A percentile compares a stretch with the other conserved stretches of the same genome.
Conservation (phyloP, 352 stramenopile species). For the Pythium coloratum region DNA sequence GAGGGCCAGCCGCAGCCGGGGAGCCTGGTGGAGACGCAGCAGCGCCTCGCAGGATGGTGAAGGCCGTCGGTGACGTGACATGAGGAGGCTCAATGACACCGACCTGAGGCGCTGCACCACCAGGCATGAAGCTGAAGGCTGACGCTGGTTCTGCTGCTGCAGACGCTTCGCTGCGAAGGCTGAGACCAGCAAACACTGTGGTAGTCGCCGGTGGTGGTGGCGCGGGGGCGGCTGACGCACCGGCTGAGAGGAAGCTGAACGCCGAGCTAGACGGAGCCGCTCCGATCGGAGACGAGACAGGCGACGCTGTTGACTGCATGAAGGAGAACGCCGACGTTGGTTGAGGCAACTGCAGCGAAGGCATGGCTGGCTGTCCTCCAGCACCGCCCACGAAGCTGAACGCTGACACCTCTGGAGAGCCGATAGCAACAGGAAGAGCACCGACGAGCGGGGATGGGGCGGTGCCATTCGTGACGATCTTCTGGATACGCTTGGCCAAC, state of each 20-base stretch:
- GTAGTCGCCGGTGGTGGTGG: constrained; percentile 11
- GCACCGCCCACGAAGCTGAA: constrained; percentile 53
- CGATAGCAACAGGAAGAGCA: background rate
- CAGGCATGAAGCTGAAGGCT: constrained; percentile 57
- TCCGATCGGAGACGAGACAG: constrained; percentile 18
- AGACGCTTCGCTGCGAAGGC: constrained; percentile 30
- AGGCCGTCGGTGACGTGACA: constrained; percentile 53
- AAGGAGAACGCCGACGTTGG: constrained; percentile 27
- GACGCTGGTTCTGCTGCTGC: constrained; percentile 37
- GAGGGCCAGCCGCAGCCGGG: constrained; percentile 6
- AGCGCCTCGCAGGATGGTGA: constrained; percentile 54
- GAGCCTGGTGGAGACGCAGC: constrained; percentile 34
- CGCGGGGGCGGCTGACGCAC: background rate
- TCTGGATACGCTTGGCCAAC: constrained; percentile 65
- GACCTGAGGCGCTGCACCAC: constrained; percentile 15
- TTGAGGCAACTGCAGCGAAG: constrained; percentile 10
- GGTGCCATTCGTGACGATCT: constrained; percentile 29
- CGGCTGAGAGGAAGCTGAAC: constrained; percentile 27
- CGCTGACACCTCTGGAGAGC: constrained; percentile 38
- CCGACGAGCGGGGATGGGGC: constrained; percentile 15
- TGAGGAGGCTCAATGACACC: constrained; percentile 35
- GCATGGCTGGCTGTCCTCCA: constrained; percentile 7
- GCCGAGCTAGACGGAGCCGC: constrained; percentile 20
- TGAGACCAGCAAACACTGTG: constrained; percentile 63
- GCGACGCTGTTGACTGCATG: constrained; percentile 19